These are phyloP conservation scores for Santalum album DNA, from an alignment of 164 flowering plant genomes.

Conservation along the genomic window DNA sequence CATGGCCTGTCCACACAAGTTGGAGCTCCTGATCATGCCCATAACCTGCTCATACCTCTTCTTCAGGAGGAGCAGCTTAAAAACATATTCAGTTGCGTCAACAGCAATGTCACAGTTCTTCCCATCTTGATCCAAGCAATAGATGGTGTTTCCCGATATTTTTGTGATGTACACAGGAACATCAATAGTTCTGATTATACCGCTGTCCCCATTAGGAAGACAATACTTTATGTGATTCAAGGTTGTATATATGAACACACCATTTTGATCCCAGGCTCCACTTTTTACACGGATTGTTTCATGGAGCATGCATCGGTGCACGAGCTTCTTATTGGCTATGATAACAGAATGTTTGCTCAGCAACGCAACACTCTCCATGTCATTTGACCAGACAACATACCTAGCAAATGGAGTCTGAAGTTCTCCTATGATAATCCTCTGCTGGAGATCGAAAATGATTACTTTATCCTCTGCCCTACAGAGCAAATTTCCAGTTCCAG, in stretches of 20 bases:
- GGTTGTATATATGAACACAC: constrained; percentile 1
- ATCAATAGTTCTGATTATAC: constrained; percentile 3
- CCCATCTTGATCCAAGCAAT: constrained; percentile 1
- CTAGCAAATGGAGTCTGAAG: constrained; percentile 2
- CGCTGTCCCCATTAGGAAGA: constrained; percentile 2
- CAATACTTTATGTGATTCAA: constrained; percentile 2
- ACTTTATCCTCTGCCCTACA: constrained; percentile 1
- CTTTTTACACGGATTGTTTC: constrained; percentile 2
- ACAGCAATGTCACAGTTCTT: neutral
- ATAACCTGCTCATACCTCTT: neutral
- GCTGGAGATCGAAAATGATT: neutral
- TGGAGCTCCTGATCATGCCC: constrained; percentile 3
- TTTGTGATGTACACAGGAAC: constrained; percentile 1
- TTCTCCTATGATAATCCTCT: constrained; percentile 1
- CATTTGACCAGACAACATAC: neutral
- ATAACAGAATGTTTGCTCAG: constrained; percentile 3
- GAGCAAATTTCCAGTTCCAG: constrained; percentile 2
- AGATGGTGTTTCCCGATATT: neutral
- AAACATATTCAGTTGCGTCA: neutral
- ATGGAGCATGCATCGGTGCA: constrained; percentile 1
- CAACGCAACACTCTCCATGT: constrained; percentile 3
- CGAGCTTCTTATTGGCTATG: neutral
- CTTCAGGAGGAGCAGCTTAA: neutral
- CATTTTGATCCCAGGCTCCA: constrained; percentile 1
- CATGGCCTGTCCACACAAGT: constrained; percentile 1